Percentiles rank a stretch among this genome's conserved stretches.
Conservation (phyloP, 2,329 filamentous ascomycete species). For the Sarocladiaceae sp. region DNA sequence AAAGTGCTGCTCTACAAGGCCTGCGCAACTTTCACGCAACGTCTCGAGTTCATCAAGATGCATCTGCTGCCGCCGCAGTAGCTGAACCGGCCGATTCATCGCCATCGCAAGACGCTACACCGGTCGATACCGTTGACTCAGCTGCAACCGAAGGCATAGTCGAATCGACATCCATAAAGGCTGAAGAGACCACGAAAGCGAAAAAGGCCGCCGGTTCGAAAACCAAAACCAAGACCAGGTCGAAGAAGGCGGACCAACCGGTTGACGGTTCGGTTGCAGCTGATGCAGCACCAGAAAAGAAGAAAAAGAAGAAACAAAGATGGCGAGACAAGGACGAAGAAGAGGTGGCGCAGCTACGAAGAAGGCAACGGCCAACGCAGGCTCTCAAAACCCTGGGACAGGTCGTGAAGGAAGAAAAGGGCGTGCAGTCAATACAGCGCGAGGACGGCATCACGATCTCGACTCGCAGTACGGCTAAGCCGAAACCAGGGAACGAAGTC, state of each 20-base stretch:
- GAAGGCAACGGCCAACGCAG: not conserved
- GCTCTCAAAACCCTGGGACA: no score
- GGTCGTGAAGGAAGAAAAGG: not conserved
- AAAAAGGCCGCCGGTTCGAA: no score
- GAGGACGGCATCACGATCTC: conserved; percentile 4
- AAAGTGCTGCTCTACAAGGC: not conserved
- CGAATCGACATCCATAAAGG: conserved; percentile 12
- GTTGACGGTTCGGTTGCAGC: no score
- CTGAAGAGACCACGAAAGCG: conserved; percentile 8
- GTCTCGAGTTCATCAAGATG: not conserved
- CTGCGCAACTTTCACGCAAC: not conserved
- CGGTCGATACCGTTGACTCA: not conserved
- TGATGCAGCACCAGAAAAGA: not conserved
- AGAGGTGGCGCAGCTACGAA: not conserved
- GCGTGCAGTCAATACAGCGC: not conserved
- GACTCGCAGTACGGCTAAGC: not conserved
- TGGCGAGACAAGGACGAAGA: not conserved
- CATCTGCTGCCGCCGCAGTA: not conserved
- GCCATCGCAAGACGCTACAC: not conserved
- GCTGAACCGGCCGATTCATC: no score
- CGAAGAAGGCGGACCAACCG: no score
- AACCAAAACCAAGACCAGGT: no score
- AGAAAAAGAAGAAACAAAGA: conserved; percentile 6
- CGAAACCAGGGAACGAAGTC: not conserved
- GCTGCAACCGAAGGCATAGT: conserved; percentile 6